Evolutionary conservation across 257 asterid species (phyloP), one percentile per base, ranked within the genome.

Genomic region (Solanum appendiculatum): DNA sequence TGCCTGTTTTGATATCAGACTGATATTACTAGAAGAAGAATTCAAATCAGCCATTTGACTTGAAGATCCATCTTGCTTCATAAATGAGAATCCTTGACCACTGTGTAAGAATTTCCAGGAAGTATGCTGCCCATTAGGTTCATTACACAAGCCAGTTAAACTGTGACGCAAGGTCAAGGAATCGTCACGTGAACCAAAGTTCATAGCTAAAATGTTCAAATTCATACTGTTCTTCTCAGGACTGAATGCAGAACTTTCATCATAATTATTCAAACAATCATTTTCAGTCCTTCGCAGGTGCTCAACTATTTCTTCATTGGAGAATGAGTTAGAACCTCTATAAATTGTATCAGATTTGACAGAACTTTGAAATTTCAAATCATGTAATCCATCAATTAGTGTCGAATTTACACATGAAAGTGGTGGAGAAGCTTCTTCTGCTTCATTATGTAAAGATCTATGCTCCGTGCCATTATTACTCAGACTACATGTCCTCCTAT

Each of bases 231-330:
- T 94, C 92, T 94, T 94, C 80, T 91, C 95, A 83, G 93, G 95
- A 92, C 91, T 92, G 84, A 92, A 90, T 73, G 89, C 93, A 86
- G 98, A 89, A 68, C 86, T 91, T 80, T 94, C 94, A 87, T 88
- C 94, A 81, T 90, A 94, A 93, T 92, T 93, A 81, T 87, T 88
- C 88, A 87, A 86, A 84, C 89, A 89, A 70, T 88, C 95, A 88
- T 90, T 95, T 88, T 89, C 94, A 87, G 95, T 92, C 91, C 99
- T 94, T 69, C 98, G 94, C 80, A 97, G 90, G 92, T 95, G 98
- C 91, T 97, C 98, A 64, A 95, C 98, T 91, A 97, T 94, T 91
- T 97, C 99, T 92, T 97, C 99, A 91, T 94, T 94, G 88, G 98
- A 95, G 92, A 95, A 95, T 68, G 97, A 94, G 89, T 91, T 93